Evolutionary conservation across 441 rosid species (phyloP), one percentile per base, ranked within the genome.

Genomic region (Erodium trifolium): DNA sequence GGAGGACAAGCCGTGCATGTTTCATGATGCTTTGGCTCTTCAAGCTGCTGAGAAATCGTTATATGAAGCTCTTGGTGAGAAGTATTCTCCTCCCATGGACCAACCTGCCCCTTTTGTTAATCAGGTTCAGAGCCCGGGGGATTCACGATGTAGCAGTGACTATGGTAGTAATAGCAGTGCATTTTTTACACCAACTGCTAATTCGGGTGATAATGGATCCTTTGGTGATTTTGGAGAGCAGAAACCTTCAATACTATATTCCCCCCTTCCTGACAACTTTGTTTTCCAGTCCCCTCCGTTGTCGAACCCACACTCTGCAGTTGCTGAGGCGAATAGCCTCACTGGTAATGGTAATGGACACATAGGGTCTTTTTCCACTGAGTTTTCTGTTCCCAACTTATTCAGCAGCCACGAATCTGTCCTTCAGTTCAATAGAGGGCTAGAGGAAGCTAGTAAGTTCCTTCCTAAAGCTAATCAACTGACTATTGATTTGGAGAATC

Each of bases 401-500:
- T 86, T 87, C 73, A 75, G 79, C 66, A 82, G 82, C 68, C 72
- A 83, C 67, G 87, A 86, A 0, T 85, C 85, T 63, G 83, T 78
- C 23, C 71, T 82, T 77, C 96, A 88, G 78, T 90, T 90, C 72
- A 82, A 83, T 66, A 88, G 69, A 81, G 96, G 98, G 1, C 69
- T 86, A 34, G 96, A 88, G 76, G 97, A 92, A 85, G 96, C 98
- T 68, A 87, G 76, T 69, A 88, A 82, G 85, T 90, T 90, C 79
- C 90, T 92, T 74, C 97, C 97, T 1, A 92, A 83, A 72, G 75
- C 68, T 41, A 82, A 78, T 67, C 85, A 78, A 45, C 75, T 90
- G 77, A 67, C 78, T 63, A 43, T 80, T 57, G 81, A 82, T 74
- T 76, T 78, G 43, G 84, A 78, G 51, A 67, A 70, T 7, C 64